Conservation (phyloP, 352 stramenopile genomes). For the Pythium myriotylum region DNA sequence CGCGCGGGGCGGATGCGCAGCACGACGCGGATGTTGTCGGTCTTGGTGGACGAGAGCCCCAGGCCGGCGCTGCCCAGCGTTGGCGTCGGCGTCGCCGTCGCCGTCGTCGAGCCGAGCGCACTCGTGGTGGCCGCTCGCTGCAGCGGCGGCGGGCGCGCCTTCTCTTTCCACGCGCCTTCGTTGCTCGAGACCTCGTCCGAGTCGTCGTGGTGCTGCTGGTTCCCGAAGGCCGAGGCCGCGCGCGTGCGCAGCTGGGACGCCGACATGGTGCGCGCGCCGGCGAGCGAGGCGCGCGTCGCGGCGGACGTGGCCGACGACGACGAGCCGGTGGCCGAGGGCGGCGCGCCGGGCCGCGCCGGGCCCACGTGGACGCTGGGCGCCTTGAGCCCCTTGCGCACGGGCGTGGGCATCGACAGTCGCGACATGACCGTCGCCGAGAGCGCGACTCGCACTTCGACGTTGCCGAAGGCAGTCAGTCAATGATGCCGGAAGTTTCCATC, state of each 20-base stretch:
- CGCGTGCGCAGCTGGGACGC: conserved; percentile 12
- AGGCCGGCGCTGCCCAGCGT: background rate
- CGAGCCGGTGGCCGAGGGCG: conserved; percentile 24
- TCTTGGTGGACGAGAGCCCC: conserved; percentile 20
- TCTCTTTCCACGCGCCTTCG: conserved; percentile 9
- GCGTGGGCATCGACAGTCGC: conserved; percentile 21
- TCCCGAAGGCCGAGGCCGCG: conserved; percentile 15
- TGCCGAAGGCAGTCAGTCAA: background rate
- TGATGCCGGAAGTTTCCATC: background rate
- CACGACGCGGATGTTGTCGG: conserved; percentile 26
- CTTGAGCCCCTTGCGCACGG: conserved; percentile 23
- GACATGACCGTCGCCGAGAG: too few relatives aligned
- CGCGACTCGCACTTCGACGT: background rate
- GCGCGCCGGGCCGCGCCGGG: conserved; percentile 17
- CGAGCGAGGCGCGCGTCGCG: background rate
- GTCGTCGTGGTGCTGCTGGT: conserved; percentile 19
- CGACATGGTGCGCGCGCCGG: conserved; percentile 8
- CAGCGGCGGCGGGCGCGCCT: conserved; percentile 1
- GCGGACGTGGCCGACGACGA: conserved; percentile 25
- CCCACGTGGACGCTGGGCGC: conserved; percentile 26
- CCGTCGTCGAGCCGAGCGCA: too few relatives aligned
- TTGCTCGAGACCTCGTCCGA: conserved; percentile 13
- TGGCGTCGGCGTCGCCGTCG: background rate
- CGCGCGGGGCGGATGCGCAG: conserved; percentile 26
- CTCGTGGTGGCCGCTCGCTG: conserved; percentile 17